A percentile compares a stretch with the other conserved stretches of the same genome.
These are phyloP conservation scores for Tuber aestivum DNA, from an alignment of 495 filamentous ascomycete genomes.

Conservation along the genomic window DNA sequence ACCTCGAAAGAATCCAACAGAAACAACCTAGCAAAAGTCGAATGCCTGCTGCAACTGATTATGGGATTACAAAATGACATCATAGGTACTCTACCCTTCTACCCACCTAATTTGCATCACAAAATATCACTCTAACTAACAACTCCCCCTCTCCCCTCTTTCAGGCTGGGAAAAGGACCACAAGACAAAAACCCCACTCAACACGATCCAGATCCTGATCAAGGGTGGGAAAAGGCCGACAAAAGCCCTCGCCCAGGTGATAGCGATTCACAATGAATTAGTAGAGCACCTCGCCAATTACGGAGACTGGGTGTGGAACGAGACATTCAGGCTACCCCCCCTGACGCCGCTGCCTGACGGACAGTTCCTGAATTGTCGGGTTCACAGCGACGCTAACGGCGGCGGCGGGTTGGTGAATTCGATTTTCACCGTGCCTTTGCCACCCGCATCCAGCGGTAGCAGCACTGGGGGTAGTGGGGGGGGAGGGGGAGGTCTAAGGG, in stretches of 20 bases:
- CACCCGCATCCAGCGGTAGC: background rate
- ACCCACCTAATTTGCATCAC: background rate
- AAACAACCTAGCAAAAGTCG: conserved; percentile 29
- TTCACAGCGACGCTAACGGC: background rate
- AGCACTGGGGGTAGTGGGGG: background rate
- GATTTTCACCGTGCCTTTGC: background rate
- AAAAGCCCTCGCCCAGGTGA: conserved; percentile 26
- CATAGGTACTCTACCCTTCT: conserved; percentile 24
- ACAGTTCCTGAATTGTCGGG: background rate
- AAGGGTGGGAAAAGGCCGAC: conserved; percentile 17
- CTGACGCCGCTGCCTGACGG: conserved; percentile 8
- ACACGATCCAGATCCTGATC: conserved; percentile 37
- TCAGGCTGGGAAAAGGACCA: conserved; percentile 40
- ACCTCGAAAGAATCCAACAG: conserved; percentile 7
- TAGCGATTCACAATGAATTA: conserved; percentile 37
- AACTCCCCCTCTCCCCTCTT: background rate
- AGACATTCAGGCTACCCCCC: conserved; percentile 18
- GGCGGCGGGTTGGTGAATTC: background rate
- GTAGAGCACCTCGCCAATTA: conserved; percentile 32
- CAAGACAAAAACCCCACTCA: conserved; percentile 27
- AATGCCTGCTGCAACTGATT: conserved; percentile 36
- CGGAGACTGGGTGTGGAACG: conserved; percentile 29
- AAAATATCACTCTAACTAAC: conserved; percentile 4
- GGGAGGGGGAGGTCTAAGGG: background rate
- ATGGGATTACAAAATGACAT: conserved; percentile 42